These are phyloP conservation scores for Clitopilus passeckerianus DNA, from an alignment of 768 basidiomycete genomes.

Conservation along the genomic window DNA sequence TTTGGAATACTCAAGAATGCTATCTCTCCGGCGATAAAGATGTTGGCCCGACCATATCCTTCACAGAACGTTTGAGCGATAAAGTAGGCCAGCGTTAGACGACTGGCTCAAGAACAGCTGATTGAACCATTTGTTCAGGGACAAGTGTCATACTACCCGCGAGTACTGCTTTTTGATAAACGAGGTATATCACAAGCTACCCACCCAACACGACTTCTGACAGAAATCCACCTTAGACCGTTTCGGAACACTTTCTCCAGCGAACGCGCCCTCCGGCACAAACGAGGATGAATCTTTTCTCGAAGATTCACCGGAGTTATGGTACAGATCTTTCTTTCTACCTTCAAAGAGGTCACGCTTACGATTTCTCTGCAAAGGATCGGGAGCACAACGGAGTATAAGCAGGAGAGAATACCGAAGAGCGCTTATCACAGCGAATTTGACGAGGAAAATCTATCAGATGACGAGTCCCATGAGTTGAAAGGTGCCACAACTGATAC, in stretches of 20 bases:
- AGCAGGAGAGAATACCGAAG: constrained; percentile 45
- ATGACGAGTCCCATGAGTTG: constrained; percentile 4
- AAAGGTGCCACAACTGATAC: constrained; percentile 3
- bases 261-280: constrained; percentile 32
- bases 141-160: constrained; percentile 48
- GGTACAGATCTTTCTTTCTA: constrained; percentile 5
- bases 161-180: constrained; percentile 62
- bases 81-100: constrained; percentile 31
- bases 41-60: constrained; percentile 56
- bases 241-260: constrained; percentile 53
- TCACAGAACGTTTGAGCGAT: constrained; percentile 51
- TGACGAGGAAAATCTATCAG: constrained; percentile 15
- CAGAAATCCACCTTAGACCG: constrained; percentile 37
- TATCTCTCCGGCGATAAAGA: constrained; percentile 49
- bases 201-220: constrained; percentile 1
- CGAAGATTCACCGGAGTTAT: constrained; percentile 12
- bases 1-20: constrained; percentile 77
- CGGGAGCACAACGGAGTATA: constrained; percentile 42
- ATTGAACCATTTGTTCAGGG: constrained; percentile 27
- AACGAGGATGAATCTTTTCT: constrained; percentile 15
- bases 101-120: neutral
- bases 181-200: constrained; percentile 40
- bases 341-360: no score
- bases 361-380: constrained; percentile 29
- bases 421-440: constrained; percentile 51